A percentile compares a stretch with the other conserved stretches of the same genome.
Conservation (phyloP, 768 basidiomycete species). For the Stropharia rugosoannulata region DNA sequence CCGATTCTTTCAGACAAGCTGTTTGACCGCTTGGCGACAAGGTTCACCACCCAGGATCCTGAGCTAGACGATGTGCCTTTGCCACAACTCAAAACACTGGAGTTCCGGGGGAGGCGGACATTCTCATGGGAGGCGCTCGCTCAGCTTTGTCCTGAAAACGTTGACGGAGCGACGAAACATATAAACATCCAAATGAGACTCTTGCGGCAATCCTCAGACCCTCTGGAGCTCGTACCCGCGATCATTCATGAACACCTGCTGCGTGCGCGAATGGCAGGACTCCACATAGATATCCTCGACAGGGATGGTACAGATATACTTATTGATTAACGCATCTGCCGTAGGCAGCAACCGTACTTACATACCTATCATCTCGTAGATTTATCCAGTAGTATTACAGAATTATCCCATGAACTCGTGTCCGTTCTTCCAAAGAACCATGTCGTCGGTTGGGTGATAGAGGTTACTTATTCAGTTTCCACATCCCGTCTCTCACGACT, state of each 20-base stretch:
- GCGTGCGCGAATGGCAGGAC: not conserved
- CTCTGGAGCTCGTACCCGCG: not conserved
- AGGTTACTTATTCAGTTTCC: conserved; percentile 43
- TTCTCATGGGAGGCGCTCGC: not conserved
- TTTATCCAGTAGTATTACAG: not conserved
- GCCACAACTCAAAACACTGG: not conserved
- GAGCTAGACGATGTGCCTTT: not conserved
- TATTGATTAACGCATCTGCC: not conserved
- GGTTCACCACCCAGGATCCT: not conserved
- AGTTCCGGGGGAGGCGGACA: not conserved
- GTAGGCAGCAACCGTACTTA: not conserved
- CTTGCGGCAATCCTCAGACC: not conserved
- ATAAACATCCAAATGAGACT: not conserved
- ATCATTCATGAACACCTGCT: not conserved
- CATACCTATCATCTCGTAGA: not conserved
- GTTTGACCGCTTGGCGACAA: not conserved
- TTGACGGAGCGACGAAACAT: not conserved
- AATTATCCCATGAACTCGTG: too few species aligned
- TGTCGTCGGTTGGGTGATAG: not conserved
- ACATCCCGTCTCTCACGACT: conserved; percentile 65
- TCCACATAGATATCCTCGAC: not conserved
- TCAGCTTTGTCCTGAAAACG: too few species aligned
- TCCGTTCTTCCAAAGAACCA: too few species aligned
- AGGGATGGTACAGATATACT: not conserved
- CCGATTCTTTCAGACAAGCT: not conserved